Percentiles rank a stretch among this genome's conserved stretches.
Evolutionary conservation across 345 rosid species (phyloP).

Genomic region (Populus tremula): DNA sequence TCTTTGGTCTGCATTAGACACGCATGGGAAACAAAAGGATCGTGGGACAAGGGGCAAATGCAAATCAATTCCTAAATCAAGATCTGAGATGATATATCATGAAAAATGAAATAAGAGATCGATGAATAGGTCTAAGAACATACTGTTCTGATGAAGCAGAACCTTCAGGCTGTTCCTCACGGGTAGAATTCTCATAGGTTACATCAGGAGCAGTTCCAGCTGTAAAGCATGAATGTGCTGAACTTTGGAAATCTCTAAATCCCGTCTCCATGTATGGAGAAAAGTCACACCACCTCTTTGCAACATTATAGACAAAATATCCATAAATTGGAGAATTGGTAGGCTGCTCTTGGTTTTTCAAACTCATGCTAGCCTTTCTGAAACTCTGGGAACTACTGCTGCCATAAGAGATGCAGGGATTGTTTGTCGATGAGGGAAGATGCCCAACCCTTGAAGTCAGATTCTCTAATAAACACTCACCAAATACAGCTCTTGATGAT

Average conservation of each 20-base stretch:
- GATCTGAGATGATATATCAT: not conserved
- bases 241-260: slow-evolving; percentile 52
- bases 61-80: not conserved
- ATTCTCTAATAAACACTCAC: slow-evolving; percentile 35
- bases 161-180: slow-evolving; percentile 51
- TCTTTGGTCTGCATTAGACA: not conserved
- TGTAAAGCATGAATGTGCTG: slow-evolving; percentile 40
- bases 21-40: not conserved
- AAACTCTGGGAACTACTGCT: slow-evolving; percentile 29
- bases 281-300: slow-evolving; percentile 48
- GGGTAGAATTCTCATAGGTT: slow-evolving; percentile 51
- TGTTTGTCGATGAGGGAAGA: slow-evolving; percentile 20
- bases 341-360: slow-evolving; percentile 43
- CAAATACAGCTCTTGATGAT: slow-evolving; percentile 39
- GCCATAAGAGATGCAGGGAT: slow-evolving; percentile 24
- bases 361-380: slow-evolving; percentile 62
- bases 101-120: not conserved
- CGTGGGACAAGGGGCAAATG: not conserved
- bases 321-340: slow-evolving; percentile 45
- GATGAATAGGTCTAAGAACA: slow-evolving; percentile 20
- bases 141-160: slow-evolving; percentile 57
- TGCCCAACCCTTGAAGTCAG: slow-evolving; percentile 35
- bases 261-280: slow-evolving; percentile 36
- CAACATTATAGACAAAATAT: slow-evolving; percentile 44
- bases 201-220: slow-evolving; percentile 71